Base-by-base conservation (phyloP, 352 stramenopile species). In the Peronospora farinosa region DNA sequence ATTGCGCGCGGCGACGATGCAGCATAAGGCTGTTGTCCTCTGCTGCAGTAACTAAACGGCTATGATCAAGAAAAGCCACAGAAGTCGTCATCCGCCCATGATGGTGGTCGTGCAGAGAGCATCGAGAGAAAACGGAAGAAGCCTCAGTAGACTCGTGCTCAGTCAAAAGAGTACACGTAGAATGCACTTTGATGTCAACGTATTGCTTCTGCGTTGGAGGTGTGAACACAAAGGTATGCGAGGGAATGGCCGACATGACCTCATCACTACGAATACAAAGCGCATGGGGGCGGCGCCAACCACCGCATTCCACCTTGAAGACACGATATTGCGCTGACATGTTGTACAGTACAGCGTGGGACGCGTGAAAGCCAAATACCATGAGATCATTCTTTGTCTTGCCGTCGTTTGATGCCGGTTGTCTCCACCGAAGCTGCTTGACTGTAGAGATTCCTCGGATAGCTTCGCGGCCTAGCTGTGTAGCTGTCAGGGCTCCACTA, bases 21-120 rank as follows among this genome's bases (percentile, higher is more conserved):
- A 94, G 62, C 56, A 88, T 88, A 27, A 95, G 46, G 13, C 75
- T 82, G 57, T 92, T 92, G 63, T 95, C 84, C 46, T 95, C 84
- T 19, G 71, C 69, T 9, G 81, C 78, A 2, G 84, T 91, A 43
- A 92, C 54, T 9, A 95, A 42, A 0, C 60, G 66, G 10, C 74
- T 53, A 13, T 23, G 32, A 38, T 63, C 67, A 11, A 89, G 50
- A 37, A 70, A 72, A 13, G 58, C 56, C 9, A 80, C 73, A 46
- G 77, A 87, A 33, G 67, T 88, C 13, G 73, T 86, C 65, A 88
- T 91, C 17, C 78, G 79, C 10, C 84, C 78, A 17, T 94, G 84
- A 40, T 75, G 76, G 23, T 77, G 67, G 28, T 86, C 65, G 21
- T 90, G 78, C 12, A 90, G 45, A 28, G 81, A 91, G 15, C 41